These are phyloP conservation scores for Kwoniella pini DNA, from an alignment of 768 basidiomycete species.

Conservation along the genomic window DNA sequence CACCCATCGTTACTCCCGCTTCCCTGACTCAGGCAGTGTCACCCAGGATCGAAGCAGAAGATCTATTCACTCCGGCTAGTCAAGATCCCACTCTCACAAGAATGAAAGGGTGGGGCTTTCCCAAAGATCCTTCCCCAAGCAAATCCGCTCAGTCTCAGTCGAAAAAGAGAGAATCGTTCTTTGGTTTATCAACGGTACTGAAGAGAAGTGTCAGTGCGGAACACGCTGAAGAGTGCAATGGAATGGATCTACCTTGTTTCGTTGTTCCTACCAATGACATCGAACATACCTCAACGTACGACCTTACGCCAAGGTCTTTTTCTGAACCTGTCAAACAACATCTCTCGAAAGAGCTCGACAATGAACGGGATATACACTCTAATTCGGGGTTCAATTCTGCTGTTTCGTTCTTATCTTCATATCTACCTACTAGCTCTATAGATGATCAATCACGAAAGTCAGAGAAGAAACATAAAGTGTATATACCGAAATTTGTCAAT, in stretches of 20 bases:
- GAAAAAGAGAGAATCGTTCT: conserved; percentile 32
- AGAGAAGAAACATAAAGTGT: not conserved
- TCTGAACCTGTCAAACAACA: conserved; percentile 21
- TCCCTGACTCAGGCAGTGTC: conserved; percentile 4
- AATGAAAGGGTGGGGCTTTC: conserved; percentile 36
- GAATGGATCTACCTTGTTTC: conserved; percentile 32
- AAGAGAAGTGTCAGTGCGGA: conserved; percentile 3
- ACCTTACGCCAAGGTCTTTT: conserved; percentile 13
- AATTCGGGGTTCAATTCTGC: not conserved
- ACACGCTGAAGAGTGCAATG: conserved; percentile 5
- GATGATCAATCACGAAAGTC: not conserved
- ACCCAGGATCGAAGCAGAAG: not conserved
- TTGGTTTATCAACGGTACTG: conserved; percentile 28
- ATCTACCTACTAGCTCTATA: not conserved
- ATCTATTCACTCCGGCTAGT: not conserved
- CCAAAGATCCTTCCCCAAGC: conserved; percentile 9
- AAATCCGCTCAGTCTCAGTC: not conserved
- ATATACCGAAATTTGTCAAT: not conserved
- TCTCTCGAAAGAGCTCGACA: not conserved
- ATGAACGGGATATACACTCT: not conserved
- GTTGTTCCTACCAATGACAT: conserved; percentile 6
- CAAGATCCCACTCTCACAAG: conserved; percentile 12
- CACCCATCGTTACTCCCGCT: conserved; percentile 1
- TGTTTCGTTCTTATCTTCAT: not conserved
- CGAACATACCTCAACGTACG: not conserved